These are phyloP conservation scores for Suillus hirtellus DNA, from an alignment of 768 basidiomycete species.

Conservation along the genomic window DNA sequence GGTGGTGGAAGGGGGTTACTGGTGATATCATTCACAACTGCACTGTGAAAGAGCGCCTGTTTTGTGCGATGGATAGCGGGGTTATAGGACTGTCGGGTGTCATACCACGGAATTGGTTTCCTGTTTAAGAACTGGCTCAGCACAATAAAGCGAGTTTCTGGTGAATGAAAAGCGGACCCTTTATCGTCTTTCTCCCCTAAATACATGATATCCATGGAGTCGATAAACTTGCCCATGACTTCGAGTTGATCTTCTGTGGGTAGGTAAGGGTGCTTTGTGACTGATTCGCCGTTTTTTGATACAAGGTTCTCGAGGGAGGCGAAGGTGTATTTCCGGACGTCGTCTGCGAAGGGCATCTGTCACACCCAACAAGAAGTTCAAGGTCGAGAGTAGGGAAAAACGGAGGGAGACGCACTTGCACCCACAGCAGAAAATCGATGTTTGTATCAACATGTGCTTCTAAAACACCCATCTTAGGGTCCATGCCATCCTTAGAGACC, in stretches of 20 bases:
- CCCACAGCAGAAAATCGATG: slow-evolving; percentile 83
- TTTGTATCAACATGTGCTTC: slow-evolving; percentile 60
- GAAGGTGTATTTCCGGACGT: slow-evolving; percentile 86
- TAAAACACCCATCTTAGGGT: slow-evolving; percentile 86
- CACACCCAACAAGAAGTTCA: slow-evolving; percentile 3
- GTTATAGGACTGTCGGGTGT: slow-evolving; percentile 76
- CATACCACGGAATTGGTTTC: slow-evolving; percentile 71
- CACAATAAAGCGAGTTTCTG: slow-evolving; percentile 3
- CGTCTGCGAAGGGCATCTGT: slow-evolving; percentile 95
- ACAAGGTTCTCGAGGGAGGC: slow-evolving; percentile 73
- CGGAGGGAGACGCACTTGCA: slow-evolving; percentile 53
- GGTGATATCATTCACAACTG: slow-evolving; percentile 72
- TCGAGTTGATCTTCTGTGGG: slow-evolving; percentile 76
- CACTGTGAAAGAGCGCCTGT: slow-evolving; percentile 90
- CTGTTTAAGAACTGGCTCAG: slow-evolving; percentile 37
- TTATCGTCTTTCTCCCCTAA: slow-evolving; percentile 75
- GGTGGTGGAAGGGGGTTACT: slow-evolving; percentile 80
- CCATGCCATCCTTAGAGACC: slow-evolving; percentile 70
- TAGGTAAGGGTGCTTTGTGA: slow-evolving; percentile 78
- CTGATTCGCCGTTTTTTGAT: slow-evolving; percentile 69
- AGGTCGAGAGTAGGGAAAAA: not conserved
- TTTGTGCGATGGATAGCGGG: slow-evolving; percentile 89
- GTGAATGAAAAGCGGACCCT: slow-evolving; percentile 49
- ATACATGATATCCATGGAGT: slow-evolving; percentile 83
- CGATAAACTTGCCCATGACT: slow-evolving; percentile 87